Evolutionary conservation across 306 rosid genomes (phyloP).

Genomic region (Casuarina equisetifolia): DNA sequence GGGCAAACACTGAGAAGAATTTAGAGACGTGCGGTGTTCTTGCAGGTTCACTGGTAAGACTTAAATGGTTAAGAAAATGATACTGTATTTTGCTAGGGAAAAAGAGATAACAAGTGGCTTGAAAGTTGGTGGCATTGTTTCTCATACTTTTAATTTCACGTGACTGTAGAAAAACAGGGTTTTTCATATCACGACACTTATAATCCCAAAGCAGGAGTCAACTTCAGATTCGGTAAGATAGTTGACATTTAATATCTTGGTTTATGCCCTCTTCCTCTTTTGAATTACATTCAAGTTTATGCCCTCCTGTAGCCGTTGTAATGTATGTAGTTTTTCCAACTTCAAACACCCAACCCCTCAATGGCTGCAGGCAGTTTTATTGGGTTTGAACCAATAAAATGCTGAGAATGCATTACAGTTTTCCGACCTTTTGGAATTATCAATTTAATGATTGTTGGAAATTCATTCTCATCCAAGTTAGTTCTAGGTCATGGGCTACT

Average conservation of each 20-base stretch:
- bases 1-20: constrained; percentile 72
- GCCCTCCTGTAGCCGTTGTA: constrained; percentile 12
- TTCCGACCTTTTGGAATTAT: not conserved
- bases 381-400: constrained; percentile 3
- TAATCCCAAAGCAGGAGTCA: constrained; percentile 96
- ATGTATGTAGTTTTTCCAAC: constrained; percentile 5
- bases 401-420: constrained; percentile 17
- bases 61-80: constrained; percentile 10
- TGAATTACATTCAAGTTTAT: constrained; percentile 17
- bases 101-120: constrained; percentile 4
- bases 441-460: constrained; percentile 16
- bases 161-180: constrained; percentile 90
- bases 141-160: constrained; percentile 32
- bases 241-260: constrained; percentile 14
- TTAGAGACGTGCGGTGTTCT: constrained; percentile 95
- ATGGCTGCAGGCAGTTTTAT: constrained; percentile 9
- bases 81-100: constrained; percentile 23
- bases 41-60: constrained; percentile 92
- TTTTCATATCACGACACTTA: constrained; percentile 87
- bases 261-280: constrained; percentile 1
- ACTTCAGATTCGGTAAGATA: constrained; percentile 92
- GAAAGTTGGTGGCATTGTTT: constrained; percentile 29
- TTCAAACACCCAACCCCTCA: not conserved
- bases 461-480: constrained; percentile 9
- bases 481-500: not conserved